Evolutionary conservation across 139 green algal species (phyloP).

Genomic region (Diplosphaera chodatii): DNA sequence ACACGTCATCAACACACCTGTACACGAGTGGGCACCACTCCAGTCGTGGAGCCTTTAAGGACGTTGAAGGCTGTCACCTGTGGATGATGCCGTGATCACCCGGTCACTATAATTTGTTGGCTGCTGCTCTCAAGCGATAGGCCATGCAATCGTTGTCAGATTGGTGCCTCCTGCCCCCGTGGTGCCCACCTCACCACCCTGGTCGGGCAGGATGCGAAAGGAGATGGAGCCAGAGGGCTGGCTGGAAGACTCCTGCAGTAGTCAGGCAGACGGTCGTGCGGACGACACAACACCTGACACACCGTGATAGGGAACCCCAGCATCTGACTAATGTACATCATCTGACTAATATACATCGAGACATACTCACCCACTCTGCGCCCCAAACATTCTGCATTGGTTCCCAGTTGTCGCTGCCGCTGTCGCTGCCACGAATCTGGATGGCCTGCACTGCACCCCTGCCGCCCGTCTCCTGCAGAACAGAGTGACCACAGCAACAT

Average conservation of each 20-base stretch:
- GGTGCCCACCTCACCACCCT: conserved; percentile 10
- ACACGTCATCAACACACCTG: conserved; percentile 37
- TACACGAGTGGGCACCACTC: conserved; percentile 24
- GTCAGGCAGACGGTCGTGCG: too few species aligned
- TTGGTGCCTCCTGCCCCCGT: too few species aligned
- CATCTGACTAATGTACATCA: too few species aligned
- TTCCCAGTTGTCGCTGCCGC: conserved; percentile 19
- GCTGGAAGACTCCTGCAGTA: conserved; percentile 21
- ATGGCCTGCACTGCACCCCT: conserved; percentile 23
- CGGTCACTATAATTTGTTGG: too few species aligned
- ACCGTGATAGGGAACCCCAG: too few species aligned
- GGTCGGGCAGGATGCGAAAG: conserved; percentile 19
- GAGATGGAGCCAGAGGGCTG: conserved; percentile 20
- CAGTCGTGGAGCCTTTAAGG: conserved; percentile 22
- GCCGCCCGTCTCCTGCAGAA: conserved; percentile 24
- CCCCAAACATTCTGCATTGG: conserved; percentile 39
- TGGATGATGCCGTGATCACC: too few species aligned
- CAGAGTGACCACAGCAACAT: too few species aligned
- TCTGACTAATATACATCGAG: too few species aligned
- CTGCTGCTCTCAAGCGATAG: too few species aligned
- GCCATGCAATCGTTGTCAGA: too few species aligned
- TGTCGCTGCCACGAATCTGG: conserved; percentile 18
- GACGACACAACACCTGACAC: too few species aligned
- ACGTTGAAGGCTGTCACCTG: conserved; percentile 27
- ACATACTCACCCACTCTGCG: conserved; percentile 33